Evolutionary conservation across 192 early-diverging fungal species (phyloP), one percentile per base, ranked within the genome.

Genomic region (Haplosporangium gracile): DNA sequence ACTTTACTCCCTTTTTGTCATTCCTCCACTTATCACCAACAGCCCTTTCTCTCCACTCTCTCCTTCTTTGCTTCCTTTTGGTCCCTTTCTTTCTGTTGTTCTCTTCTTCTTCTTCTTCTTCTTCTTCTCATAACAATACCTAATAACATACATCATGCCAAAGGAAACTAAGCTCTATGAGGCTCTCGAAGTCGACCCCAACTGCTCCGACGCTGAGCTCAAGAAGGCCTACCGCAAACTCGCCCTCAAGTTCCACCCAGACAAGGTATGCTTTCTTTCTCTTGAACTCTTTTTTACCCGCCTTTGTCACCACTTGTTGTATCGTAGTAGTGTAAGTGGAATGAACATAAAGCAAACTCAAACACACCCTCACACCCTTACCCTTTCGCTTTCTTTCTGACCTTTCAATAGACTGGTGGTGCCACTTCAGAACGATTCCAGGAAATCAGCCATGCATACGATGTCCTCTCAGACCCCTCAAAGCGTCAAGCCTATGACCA

Each of bases 151-250:
- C 53, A 80, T 32, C 68, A 93, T 92, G 91, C 89, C 88, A 45
- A 88, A 83, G 53, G 96, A 97, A 81, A 97, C 97, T 75, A 98
- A 96, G 82, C 91, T 95, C 74, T 99, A 99, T 90, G 97, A 99
- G 68, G 78, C 93, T 18, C 92, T 99, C 43, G 98, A 93, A 72
- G 94, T 98, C 55, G 49, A 87, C 57, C 94, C 97, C 34, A 72
- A 69, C 24, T 95, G 95, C 70, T 91, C 91, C 78, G 97, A 99
- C 34, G 45, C 83, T 72, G 96, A 98, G 68, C 90, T 99, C 83
- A 99, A 98, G 89, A 99, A 98, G 90, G 97, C 97, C 11, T 98
- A 98, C 93, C 88, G 96, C 72, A 99, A 99, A 87, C 91, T 98
- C 43, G 98, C 98, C 22, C 90, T 99, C 68, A 97, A 97, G 77